Percentiles rank a stretch among this genome's conserved stretches.
Conservation (phyloP, 2,329 filamentous ascomycete species). For the Aureobasidium melanogenum region DNA sequence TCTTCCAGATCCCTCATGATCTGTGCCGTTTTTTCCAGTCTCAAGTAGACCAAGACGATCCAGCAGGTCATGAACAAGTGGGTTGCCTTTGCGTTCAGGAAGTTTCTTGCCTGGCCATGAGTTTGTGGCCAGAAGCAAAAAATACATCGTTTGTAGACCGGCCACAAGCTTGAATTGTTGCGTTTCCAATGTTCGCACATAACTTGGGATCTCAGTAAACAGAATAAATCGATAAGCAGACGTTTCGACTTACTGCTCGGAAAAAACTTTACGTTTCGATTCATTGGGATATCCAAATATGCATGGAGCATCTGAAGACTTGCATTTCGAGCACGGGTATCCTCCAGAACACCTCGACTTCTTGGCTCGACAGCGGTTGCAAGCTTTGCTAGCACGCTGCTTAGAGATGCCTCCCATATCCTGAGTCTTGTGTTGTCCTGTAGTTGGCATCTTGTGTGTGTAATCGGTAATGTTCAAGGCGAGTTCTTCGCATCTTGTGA, state of each 20-base stretch:
- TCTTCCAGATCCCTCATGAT: background rate
- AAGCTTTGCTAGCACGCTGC: conserved; percentile 4
- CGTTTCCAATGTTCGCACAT: background rate
- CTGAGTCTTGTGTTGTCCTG: background rate
- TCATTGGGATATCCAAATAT: background rate
- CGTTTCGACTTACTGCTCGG: background rate
- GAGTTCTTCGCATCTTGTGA: no score
- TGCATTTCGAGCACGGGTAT: conserved; percentile 5
- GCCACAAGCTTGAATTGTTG: conserved; percentile 6
- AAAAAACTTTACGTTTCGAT: background rate
- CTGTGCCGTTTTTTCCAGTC: no score
- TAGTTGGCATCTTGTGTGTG: no score
- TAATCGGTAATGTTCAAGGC: no score
- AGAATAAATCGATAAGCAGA: no score
- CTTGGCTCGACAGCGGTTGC: conserved; percentile 3
- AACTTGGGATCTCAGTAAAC: background rate
- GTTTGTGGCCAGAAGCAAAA: background rate
- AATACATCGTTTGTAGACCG: background rate
- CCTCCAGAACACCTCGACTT: background rate
- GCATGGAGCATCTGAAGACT: background rate
- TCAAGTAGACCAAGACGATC: background rate
- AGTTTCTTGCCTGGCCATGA: background rate
- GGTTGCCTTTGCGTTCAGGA: background rate
- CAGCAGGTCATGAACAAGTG: background rate
- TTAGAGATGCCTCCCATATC: background rate